Conservation (phyloP, 495 filamentous ascomycete species). For the Ascodesmis nigricans region DNA sequence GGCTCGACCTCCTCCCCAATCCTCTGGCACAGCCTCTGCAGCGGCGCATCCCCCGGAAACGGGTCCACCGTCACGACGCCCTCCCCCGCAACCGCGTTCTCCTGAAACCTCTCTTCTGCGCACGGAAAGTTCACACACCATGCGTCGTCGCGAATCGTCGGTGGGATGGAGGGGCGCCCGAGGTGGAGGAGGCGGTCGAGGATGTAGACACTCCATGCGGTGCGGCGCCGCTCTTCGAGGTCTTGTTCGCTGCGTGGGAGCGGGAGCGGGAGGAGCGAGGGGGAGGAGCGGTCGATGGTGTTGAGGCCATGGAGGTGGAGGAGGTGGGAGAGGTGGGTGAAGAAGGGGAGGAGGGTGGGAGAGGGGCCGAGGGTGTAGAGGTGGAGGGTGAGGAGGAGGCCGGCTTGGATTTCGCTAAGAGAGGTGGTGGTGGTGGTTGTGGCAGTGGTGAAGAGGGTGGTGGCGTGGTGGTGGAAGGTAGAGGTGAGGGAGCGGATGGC, state of each 20-base stretch:
- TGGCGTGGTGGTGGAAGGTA: constrained; percentile 13
- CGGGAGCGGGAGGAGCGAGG: constrained; percentile 7
- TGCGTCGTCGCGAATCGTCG: constrained; percentile 15
- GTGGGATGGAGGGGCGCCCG: constrained; percentile 12
- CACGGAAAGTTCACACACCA: constrained; percentile 21
- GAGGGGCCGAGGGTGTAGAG: constrained; percentile 13
- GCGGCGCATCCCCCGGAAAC: too few species aligned
- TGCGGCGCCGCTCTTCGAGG: constrained; percentile 16
- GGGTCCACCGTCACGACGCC: too few species aligned
- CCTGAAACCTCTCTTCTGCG: constrained; percentile 19
- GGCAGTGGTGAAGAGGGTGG: constrained; percentile 10
- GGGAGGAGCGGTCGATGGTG: constrained; percentile 14
- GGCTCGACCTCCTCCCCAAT: too few species aligned
- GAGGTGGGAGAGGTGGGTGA: constrained; percentile 17
- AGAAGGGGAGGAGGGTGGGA: constrained; percentile 18
- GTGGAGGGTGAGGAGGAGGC: constrained; percentile 17
- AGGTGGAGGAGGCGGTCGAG: constrained; percentile 14
- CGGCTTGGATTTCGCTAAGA: constrained; percentile 15
- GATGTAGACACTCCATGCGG: constrained; percentile 16
- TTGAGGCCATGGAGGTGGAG: constrained; percentile 17
- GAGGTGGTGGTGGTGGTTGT: constrained; percentile 12
- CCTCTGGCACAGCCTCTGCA: too few species aligned
- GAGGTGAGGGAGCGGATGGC: constrained; percentile 5
- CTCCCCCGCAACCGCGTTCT: too few species aligned
- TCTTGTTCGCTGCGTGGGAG: constrained; percentile 17